Evolutionary conservation across 208 protist species (phyloP).

Genomic region (Leishmania turanica): DNA sequence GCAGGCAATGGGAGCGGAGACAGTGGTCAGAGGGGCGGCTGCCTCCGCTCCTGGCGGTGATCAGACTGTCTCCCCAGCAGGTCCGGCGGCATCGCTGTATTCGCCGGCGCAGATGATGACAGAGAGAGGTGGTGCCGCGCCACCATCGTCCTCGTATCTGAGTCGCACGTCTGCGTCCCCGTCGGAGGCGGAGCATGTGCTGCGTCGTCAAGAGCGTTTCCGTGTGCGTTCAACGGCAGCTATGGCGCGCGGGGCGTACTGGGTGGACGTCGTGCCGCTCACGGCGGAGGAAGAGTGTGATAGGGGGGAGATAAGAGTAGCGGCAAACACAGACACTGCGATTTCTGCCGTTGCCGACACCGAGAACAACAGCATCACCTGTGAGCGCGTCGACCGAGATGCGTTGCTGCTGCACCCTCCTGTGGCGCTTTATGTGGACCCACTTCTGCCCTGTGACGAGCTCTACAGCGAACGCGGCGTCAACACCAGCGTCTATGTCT

Average conservation of each 20-base stretch:
- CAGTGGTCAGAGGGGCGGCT: too few relatives aligned
- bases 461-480: slow-evolving; percentile 46
- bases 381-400: slow-evolving; percentile 41
- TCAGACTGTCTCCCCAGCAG: background rate
- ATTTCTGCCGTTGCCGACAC: background rate
- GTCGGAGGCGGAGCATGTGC: background rate
- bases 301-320: background rate
- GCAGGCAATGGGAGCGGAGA: background rate
- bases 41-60: background rate
- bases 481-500: slow-evolving; percentile 50
- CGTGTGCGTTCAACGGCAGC: slow-evolving; percentile 21
- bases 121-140: background rate
- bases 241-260: slow-evolving; percentile 38
- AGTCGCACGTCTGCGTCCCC: background rate
- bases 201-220: background rate
- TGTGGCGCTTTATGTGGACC: slow-evolving; percentile 39
- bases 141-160: background rate
- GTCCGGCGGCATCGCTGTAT: background rate
- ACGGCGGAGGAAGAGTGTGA: background rate
- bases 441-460: slow-evolving; percentile 69
- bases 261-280: slow-evolving; percentile 42
- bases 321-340: background rate
- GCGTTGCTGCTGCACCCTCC: slow-evolving; percentile 42
- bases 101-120: background rate
- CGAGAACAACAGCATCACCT: background rate